Evolutionary conservation across 148 eudicot genomes (phyloP).

Genomic region (Vaccinium macrocarpon): DNA sequence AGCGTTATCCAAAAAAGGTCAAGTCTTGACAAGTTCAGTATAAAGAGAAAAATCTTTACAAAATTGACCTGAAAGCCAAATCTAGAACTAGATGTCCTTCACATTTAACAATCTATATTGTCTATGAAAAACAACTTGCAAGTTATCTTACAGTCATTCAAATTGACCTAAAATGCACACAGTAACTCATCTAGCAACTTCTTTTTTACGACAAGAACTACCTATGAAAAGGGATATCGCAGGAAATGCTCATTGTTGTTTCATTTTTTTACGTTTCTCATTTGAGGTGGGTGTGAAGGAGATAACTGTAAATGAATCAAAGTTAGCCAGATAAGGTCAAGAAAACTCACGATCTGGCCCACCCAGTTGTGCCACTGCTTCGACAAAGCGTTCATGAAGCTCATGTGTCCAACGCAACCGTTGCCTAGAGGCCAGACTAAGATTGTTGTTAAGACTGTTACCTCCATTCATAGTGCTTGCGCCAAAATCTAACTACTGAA

Average conservation of each 20-base stretch:
- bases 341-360: slow-evolving; percentile 60
- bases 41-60: background rate
- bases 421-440: slow-evolving; percentile 47
- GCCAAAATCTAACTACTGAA: slow-evolving; percentile 20
- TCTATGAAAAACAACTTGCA: background rate
- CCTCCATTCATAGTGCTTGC: slow-evolving; percentile 19
- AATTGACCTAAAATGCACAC: background rate
- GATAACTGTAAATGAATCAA: background rate
- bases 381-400: slow-evolving; percentile 68
- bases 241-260: background rate
- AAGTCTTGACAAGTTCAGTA: background rate
- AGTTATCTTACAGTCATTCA: background rate
- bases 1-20: background rate
- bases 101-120: background rate
- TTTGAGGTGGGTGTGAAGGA: background rate
- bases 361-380: slow-evolving; percentile 70
- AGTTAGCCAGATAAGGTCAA: slow-evolving; percentile 7
- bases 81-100: background rate
- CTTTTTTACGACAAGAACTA: background rate
- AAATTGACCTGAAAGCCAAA: background rate
- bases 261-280: background rate
- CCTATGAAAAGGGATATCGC: background rate
- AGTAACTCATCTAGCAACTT: background rate
- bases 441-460: slow-evolving; percentile 29
- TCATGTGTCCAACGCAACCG: slow-evolving; percentile 68